A percentile compares a stretch with the other conserved stretches of the same genome.
Conservation (phyloP, 2,329 filamentous ascomycete species). For the Fusarium incarnatum region DNA sequence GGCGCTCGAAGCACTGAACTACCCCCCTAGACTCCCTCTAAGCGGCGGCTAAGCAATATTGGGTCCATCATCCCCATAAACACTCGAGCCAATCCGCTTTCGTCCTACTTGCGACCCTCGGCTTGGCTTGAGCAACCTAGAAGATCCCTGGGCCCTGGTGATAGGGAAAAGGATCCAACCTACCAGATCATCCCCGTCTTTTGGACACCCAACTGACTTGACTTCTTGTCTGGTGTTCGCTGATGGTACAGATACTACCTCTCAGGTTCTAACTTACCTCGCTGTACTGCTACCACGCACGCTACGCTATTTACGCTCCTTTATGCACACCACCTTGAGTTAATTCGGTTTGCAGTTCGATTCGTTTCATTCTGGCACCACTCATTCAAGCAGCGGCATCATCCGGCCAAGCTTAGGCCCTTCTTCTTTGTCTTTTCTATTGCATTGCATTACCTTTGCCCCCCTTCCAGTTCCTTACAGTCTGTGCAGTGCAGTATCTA, state of each 20-base stretch:
- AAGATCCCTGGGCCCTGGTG: slow-evolving; percentile 26
- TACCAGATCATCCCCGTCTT: slow-evolving; percentile 27
- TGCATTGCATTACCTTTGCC: not conserved
- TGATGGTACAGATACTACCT: slow-evolving; percentile 1
- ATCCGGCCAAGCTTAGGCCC: slow-evolving; percentile 19
- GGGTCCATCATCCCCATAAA: slow-evolving; percentile 32
- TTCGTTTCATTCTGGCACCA: slow-evolving; percentile 19
- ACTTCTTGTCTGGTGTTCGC: not conserved
- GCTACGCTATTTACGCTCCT: slow-evolving; percentile 29
- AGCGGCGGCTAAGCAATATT: slow-evolving; percentile 41
- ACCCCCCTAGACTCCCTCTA: slow-evolving; percentile 2
- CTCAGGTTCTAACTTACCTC: slow-evolving; percentile 8
- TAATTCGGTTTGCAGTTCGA: slow-evolving; percentile 21
- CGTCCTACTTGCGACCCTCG: slow-evolving; percentile 27
- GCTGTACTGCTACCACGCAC: slow-evolving; percentile 2
- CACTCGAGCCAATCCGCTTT: slow-evolving; percentile 37
- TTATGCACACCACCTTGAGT: slow-evolving; percentile 30
- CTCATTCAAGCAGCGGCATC: slow-evolving; percentile 32
- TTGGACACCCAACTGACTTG: slow-evolving; percentile 4
- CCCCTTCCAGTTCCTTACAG: slow-evolving; percentile 1
- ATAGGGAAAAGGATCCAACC: slow-evolving; percentile 30
- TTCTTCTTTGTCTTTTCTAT: slow-evolving; percentile 26
- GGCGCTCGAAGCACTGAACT: not conserved
- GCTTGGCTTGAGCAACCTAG: slow-evolving; percentile 15
- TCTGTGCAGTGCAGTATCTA: slow-evolving; percentile 7